Percentiles rank a stretch among this genome's conserved stretches.
Evolutionary conservation across 2,329 filamentous ascomycete genomes (phyloP).

Genomic region (Aspergillus candidus): DNA sequence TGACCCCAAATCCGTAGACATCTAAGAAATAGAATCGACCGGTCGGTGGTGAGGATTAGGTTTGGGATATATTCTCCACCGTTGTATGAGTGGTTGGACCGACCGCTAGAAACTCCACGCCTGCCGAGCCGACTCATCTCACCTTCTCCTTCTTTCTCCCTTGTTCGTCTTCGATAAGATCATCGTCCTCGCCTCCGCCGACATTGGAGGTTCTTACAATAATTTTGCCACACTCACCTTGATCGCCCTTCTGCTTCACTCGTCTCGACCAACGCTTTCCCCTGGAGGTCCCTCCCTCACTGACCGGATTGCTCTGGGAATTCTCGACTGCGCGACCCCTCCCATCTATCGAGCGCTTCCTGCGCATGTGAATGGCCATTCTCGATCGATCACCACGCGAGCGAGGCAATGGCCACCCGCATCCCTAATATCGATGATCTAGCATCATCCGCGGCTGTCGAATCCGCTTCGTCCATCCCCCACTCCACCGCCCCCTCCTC

Average conservation of each 20-base stretch:
- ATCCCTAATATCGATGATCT: conserved; percentile 23
- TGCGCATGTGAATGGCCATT: conserved; percentile 24
- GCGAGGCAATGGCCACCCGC: conserved; percentile 31
- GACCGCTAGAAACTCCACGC: neutral
- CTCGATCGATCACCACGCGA: conserved; percentile 17
- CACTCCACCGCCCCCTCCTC: conserved; percentile 6
- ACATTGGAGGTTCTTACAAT: neutral
- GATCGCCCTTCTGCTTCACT: neutral
- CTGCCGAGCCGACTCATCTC: conserved; percentile 3
- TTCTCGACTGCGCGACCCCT: no score
- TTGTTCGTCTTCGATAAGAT: neutral
- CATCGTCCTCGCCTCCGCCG: neutral
- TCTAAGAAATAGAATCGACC: no score
- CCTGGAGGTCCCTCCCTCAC: neutral
- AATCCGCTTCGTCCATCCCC: conserved; percentile 6
- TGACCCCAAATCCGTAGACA: no score
- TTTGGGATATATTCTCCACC: neutral
- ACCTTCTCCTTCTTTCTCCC: neutral
- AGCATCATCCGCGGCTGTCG: conserved; percentile 20
- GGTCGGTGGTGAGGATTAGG: no score
- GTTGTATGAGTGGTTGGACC: no score
- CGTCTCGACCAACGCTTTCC: conserved; percentile 1
- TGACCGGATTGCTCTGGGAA: no score
- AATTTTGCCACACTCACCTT: no score
- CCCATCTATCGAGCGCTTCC: conserved; percentile 1